Conservation (phyloP, 2,329 filamentous ascomycete species). For the Pestalotiopsis sp. region DNA sequence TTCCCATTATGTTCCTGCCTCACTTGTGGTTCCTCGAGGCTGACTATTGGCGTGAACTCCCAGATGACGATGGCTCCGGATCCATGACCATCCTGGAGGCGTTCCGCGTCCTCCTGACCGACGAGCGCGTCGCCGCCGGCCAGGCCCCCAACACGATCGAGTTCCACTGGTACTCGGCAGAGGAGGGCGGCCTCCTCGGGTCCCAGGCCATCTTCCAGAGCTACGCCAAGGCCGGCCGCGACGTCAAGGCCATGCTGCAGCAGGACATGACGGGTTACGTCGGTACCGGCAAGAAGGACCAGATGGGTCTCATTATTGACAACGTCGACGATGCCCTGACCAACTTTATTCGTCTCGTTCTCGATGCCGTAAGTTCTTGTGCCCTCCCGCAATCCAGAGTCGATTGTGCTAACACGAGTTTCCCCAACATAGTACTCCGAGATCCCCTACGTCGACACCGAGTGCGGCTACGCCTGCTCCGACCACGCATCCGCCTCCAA, state of each 20-base stretch:
- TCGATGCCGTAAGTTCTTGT: conserved; percentile 25
- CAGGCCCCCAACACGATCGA: conserved; percentile 74
- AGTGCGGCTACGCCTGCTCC: conserved; percentile 63
- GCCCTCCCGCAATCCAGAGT: no score
- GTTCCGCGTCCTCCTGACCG: conserved; percentile 69
- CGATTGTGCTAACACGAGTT: no score
- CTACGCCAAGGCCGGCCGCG: conserved; percentile 33
- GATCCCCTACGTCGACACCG: conserved; percentile 47
- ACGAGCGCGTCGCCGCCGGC: conserved; percentile 63
- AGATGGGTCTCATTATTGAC: conserved; percentile 43
- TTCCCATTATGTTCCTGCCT: no score
- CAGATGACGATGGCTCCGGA: conserved; percentile 69
- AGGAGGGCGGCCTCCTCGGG: conserved; percentile 79
- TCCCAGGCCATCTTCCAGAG: conserved; percentile 56
- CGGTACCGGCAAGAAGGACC: conserved; percentile 26
- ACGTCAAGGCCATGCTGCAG: conserved; percentile 45
- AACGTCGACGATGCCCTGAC: conserved; percentile 38
- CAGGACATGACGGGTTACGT: conserved; percentile 48
- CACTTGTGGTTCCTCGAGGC: no score
- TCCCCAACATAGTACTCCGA: conserved; percentile 31
- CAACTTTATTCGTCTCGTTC: conserved; percentile 40
- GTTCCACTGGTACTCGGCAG: conserved; percentile 86
- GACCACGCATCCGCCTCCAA: conserved; percentile 70
- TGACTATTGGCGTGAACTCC: no score
- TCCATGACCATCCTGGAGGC: conserved; percentile 82